Base-by-base conservation (phyloP, 73 alveolate species). In the Paramecium biaurelia region DNA sequence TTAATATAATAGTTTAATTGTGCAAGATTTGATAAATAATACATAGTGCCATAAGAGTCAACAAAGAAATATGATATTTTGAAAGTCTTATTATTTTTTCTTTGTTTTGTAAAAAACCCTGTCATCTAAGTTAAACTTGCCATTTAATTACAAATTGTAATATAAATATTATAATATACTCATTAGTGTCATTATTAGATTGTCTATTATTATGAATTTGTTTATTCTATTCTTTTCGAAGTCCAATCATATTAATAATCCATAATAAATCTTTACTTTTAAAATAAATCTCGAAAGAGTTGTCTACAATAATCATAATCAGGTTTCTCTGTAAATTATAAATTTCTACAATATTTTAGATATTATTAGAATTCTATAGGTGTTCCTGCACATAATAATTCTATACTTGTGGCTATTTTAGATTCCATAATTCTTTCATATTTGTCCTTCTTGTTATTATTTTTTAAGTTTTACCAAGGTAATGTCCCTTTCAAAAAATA, bases 381-480 rank as follows among this genome's bases (percentile, higher is more conserved):
- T 59, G 92, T 76, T 57, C 98, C 97, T 56, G 88, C 85, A 76
- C 99, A 96, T 20, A 96, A 76, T 45, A 68, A 92, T 87, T 96
- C 97, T 42, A 93, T 92, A 20, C 98, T 95, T 2, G 97, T 96
- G 18, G 96, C 88, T 21, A 76, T 45, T 92, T 96, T 96, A 76
- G 95, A 93, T 59, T 87, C 95, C 90, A 86, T 92, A 32, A 96
- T 96, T 85, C 96, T 93, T 85, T 92, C 96, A 70, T 96, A 96
- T 87, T 96, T 93, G 35, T 93, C 94, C 41, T 85, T 92, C 92
- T 90, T 58, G 57, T 95, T 95, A 45, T 95, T 96, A 20, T 96
- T 95, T 43, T 93, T 86, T 20, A 96, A 96, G 6, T 98, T 98
- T 84, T 97, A 96, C 99, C 99, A 97, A 7, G 99, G 99, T 42